phyloP scores from a whole-genome alignment of 2,329 filamentous ascomycete species.

The Venturia nashicola region DNA sequence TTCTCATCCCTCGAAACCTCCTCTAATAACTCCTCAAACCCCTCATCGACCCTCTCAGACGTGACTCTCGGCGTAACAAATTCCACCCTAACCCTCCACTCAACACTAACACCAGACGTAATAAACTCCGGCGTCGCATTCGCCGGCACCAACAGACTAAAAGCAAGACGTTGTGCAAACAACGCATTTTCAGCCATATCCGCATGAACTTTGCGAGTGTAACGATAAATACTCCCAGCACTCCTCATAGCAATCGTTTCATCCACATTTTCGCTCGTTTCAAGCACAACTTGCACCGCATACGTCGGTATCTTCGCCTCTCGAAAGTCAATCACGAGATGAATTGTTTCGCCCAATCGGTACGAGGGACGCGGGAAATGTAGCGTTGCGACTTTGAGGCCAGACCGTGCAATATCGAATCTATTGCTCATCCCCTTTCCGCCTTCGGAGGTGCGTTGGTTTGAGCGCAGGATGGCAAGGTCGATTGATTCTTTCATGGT shows the following conservation, averaged over 20 bases:
- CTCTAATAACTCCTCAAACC: conserved; percentile 49
- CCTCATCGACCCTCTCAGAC: conserved; percentile 15
- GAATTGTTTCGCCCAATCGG: conserved; percentile 76
- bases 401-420: conserved; percentile 88
- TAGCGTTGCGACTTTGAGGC: conserved; percentile 81
- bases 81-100: conserved; percentile 83
- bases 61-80: conserved; percentile 66
- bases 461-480: conserved; percentile 68
- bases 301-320: conserved; percentile 67
- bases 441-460: conserved; percentile 54
- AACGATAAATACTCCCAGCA: conserved; percentile 72
- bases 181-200: conserved; percentile 71
- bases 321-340: conserved; percentile 68
- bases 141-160: conserved; percentile 72
- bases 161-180: conserved; percentile 66
- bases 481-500: conserved; percentile 79
- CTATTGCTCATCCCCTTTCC: conserved; percentile 33
- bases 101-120: conserved; percentile 74
- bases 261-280: conserved; percentile 77
- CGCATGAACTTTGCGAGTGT: conserved; percentile 71
- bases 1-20: conserved; percentile 68
- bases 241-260: conserved; percentile 71
- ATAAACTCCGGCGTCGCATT: conserved; percentile 81
- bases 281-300: conserved; percentile 69
- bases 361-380: conserved; percentile 82